Evolutionary conservation across 768 basidiomycete species (phyloP).

Genomic region (Agaricus blazei): DNA sequence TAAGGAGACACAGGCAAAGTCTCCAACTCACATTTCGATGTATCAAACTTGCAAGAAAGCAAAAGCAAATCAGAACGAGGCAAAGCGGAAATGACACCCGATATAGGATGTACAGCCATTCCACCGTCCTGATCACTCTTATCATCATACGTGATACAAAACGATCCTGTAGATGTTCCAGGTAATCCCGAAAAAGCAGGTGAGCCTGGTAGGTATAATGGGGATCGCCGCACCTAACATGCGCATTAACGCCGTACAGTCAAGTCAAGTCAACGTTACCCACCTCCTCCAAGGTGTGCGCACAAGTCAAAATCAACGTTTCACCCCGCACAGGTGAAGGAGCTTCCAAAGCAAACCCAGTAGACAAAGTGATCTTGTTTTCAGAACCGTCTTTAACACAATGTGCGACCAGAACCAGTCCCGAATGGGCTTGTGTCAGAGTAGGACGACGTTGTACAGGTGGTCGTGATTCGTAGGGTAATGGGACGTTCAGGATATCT

Average conservation of each 20-base stretch:
- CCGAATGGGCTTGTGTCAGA: conserved; percentile 18
- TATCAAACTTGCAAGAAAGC: conserved; percentile 24
- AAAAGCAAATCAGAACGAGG: conserved; percentile 55
- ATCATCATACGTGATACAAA: conserved; percentile 24
- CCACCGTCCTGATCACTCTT: neutral
- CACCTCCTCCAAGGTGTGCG: conserved; percentile 62
- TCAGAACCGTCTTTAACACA: conserved; percentile 30
- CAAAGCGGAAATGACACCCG: conserved; percentile 47
- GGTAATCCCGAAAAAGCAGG: neutral
- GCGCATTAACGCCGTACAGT: conserved; percentile 6
- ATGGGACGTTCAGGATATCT: conserved; percentile 31
- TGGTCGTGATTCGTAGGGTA: conserved; percentile 52
- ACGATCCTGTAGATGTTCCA: conserved; percentile 24
- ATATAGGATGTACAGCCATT: conserved; percentile 29
- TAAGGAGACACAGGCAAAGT: conserved; percentile 61
- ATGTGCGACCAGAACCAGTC: conserved; percentile 49
- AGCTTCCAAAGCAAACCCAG: conserved; percentile 49
- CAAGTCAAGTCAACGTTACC: conserved; percentile 8
- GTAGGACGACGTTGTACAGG: conserved; percentile 20
- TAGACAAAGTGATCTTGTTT: conserved; percentile 46
- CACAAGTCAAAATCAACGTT: conserved; percentile 47
- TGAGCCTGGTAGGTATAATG: conserved; percentile 16
- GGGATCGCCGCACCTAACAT: conserved; percentile 24
- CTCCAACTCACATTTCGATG: conserved; percentile 22
- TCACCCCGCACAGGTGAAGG: conserved; percentile 18